Conservation (phyloP, 805 yeast genomes). For the Schizosaccharomyces lindneri region DNA sequence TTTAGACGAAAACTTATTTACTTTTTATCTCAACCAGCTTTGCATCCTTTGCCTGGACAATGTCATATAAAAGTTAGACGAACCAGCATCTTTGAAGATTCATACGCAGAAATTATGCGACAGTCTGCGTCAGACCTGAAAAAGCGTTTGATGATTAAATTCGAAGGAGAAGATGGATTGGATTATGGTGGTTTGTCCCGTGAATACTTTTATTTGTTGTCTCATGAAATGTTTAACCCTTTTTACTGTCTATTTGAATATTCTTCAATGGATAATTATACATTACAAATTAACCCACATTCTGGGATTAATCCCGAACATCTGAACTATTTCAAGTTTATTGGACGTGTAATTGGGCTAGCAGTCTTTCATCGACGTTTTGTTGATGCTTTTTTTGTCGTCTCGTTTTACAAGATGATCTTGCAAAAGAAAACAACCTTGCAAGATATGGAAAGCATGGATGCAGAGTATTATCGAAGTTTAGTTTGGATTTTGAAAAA, state of each 20-base stretch:
- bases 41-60: slow-evolving; percentile 92
- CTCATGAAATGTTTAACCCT: slow-evolving; percentile 98
- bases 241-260: slow-evolving; percentile 91
- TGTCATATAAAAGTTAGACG: slow-evolving; percentile 95
- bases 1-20: slow-evolving; percentile 91
- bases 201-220: slow-evolving; percentile 83
- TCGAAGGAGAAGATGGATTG: slow-evolving; percentile 97
- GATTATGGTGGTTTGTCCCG: slow-evolving; percentile 99
- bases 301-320: slow-evolving; percentile 95
- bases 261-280: slow-evolving; percentile 93
- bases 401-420: slow-evolving; percentile 95
- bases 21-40: slow-evolving; percentile 93
- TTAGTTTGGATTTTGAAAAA: slow-evolving; percentile 89
- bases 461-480: slow-evolving; percentile 84
- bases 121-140: slow-evolving; percentile 96
- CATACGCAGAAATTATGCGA: slow-evolving; percentile 95
- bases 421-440: slow-evolving; percentile 77
- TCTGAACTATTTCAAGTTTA: slow-evolving; percentile 87
- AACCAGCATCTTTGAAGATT: slow-evolving; percentile 87
- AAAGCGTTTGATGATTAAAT: slow-evolving; percentile 91
- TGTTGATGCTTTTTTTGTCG: slow-evolving; percentile 93
- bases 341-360: slow-evolving; percentile 92
- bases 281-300: slow-evolving; percentile 91
- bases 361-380: slow-evolving; percentile 97
- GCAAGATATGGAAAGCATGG: slow-evolving; percentile 97